These are phyloP conservation scores for Magnaporthiopsis poae DNA, from an alignment of 2,329 filamentous ascomycete genomes.

Conservation along the genomic window DNA sequence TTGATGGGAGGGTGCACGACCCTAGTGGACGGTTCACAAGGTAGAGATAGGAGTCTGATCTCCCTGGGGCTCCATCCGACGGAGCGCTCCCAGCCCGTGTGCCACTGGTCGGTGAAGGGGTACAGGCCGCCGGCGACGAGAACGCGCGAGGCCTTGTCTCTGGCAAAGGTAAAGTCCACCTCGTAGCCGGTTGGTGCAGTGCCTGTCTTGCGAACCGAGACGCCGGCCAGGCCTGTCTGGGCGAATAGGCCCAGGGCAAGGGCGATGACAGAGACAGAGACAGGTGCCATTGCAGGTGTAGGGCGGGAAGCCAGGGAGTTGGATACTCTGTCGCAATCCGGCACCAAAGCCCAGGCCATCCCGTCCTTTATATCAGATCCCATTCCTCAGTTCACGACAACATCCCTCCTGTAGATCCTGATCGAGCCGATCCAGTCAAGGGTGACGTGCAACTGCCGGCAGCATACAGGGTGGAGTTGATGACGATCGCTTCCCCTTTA, in stretches of 20 bases:
- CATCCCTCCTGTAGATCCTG: too few species aligned
- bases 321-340: too few species aligned
- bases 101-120: slow-evolving; percentile 20
- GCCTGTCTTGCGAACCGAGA: slow-evolving; percentile 18
- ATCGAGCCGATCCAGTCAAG: too few species aligned
- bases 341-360: too few species aligned
- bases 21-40: too few species aligned
- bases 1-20: too few species aligned
- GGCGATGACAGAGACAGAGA: not conserved
- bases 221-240: slow-evolving; percentile 5
- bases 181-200: slow-evolving; percentile 19
- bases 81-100: slow-evolving; percentile 15
- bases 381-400: too few species aligned
- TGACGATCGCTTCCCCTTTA: too few species aligned
- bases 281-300: not conserved
- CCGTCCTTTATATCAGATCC: too few species aligned
- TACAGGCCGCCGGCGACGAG: slow-evolving; percentile 19
- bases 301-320: not conserved
- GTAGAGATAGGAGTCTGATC: too few species aligned
- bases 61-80: slow-evolving; percentile 17
- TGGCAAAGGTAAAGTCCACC: slow-evolving; percentile 19
- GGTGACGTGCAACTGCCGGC: too few species aligned
- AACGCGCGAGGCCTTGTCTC: slow-evolving; percentile 17
- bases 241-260: slow-evolving; percentile 1
- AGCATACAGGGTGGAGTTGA: too few species aligned